Conservation (phyloP, 371 early-diverging fungal genomes). For the Rhizopus stolonifer region DNA sequence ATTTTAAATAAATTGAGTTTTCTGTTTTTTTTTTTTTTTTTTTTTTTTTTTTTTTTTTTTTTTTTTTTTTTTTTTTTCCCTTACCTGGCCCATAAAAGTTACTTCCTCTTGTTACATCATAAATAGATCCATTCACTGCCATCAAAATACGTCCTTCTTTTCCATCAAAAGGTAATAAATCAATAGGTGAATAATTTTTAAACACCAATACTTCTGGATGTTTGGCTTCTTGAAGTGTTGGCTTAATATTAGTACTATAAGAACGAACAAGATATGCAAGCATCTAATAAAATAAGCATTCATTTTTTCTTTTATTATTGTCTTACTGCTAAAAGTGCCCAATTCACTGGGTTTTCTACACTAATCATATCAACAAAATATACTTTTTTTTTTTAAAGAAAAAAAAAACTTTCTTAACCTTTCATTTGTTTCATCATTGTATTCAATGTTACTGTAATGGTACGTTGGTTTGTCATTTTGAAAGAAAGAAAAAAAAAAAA, state of each 20-base stretch:
- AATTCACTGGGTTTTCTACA: constrained; percentile 28
- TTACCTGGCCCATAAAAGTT: constrained; percentile 92
- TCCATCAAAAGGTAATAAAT: constrained; percentile 64
- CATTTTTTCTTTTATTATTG: not conserved
- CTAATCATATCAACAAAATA: not conserved
- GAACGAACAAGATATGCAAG: constrained; percentile 15
- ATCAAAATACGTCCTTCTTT: constrained; percentile 65
- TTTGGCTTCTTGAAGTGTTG: constrained; percentile 26
- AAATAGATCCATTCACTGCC: constrained; percentile 83
- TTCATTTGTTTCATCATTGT: not conserved
- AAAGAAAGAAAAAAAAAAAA: constrained; percentile 1
- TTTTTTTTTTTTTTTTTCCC: not conserved
- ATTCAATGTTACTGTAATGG: not conserved
- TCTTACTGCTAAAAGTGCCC: constrained; percentile 24
- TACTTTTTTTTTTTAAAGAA: not conserved
- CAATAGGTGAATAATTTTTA: constrained; percentile 69
- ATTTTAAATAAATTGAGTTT: not conserved
- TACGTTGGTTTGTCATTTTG: constrained; percentile 13
- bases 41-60: not conserved
- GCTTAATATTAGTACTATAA: constrained; percentile 10
- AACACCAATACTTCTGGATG: constrained; percentile 62
- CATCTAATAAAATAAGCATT: constrained; percentile 11
- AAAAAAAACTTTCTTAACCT: not conserved
- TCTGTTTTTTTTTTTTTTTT: not conserved
- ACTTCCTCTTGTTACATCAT: constrained; percentile 83